Percentiles rank a stretch among this genome's conserved stretches.
Evolutionary conservation across 306 rosid species (phyloP).

Genomic region (Fragaria ananassa): DNA sequence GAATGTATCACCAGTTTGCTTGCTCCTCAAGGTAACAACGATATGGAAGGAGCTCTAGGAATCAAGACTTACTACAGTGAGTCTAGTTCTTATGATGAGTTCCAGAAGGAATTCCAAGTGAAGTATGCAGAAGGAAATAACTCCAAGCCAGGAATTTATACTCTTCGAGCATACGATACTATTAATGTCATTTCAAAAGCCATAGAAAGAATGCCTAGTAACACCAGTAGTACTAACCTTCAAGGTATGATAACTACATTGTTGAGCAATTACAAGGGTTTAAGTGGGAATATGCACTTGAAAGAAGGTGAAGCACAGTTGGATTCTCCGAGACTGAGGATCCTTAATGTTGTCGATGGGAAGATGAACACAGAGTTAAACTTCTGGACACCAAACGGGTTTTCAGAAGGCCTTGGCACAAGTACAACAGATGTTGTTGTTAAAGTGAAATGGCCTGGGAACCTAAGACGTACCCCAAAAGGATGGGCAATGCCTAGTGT

Average conservation of each 20-base stretch:
- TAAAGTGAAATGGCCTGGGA: constrained; percentile 61
- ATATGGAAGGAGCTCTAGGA: constrained; percentile 46
- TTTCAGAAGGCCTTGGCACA: constrained; percentile 20
- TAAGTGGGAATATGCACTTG: constrained; percentile 11
- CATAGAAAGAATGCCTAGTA: too few relatives aligned
- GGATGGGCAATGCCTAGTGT: constrained; percentile 60
- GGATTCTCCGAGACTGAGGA: constrained; percentile 33
- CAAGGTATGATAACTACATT: too few relatives aligned
- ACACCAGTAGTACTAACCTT: too few relatives aligned
- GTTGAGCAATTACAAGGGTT: too few relatives aligned
- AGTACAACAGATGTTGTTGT: neutral
- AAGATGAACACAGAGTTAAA: constrained; percentile 46
- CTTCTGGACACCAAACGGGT: constrained; percentile 52
- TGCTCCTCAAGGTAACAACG: constrained; percentile 38
- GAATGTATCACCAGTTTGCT: constrained; percentile 52
- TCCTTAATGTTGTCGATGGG: constrained; percentile 49
- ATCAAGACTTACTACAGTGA: too few relatives aligned
- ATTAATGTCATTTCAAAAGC: too few relatives aligned
- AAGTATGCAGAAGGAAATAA: too few relatives aligned
- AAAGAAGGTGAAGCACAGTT: constrained; percentile 30
- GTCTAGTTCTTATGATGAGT: too few relatives aligned
- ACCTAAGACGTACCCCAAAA: constrained; percentile 34
- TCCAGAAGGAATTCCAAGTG: too few relatives aligned
- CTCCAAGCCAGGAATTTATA: too few relatives aligned
- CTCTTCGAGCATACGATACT: too few relatives aligned